Base-by-base conservation (phyloP, 2,329 filamentous ascomycete species). In the Ophioceras dolichostomum region DNA sequence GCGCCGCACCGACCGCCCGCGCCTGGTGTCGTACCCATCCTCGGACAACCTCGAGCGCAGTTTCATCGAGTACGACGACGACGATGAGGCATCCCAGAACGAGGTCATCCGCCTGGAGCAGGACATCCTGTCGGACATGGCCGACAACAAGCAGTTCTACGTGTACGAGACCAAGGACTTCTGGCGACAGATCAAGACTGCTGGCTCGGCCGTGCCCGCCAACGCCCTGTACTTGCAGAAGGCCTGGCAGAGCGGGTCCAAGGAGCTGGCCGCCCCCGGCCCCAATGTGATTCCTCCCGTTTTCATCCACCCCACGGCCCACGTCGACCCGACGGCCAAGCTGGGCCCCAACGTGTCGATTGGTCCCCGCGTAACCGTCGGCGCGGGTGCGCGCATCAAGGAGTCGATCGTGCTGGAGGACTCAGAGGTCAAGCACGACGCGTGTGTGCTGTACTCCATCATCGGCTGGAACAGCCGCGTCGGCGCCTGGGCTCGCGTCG, bases 151-250 rank as follows among this genome's bases (percentile, higher is more conserved):
- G 65, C 85, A 91, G 60, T 98, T 98, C 69, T 96, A 87, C 62
- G 91, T 96, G 22, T 83, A 94, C 59, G 91, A 98, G 68, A 96
- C 89, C 47, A 94, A 93, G 67, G 91, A 96, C 60, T 98, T 98
- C 62, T 98, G 91, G 91, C 86, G 91, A 50, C 91, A 98, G 70
- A 96, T 98, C 74, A 98, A 98, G 75, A 95, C 91, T 2, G 91
- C 91, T 42, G 91, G 91, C 42, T 96, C 89, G 5, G 91, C 91
- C 35, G 87, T 98, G 20, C 91, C 91, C 13, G 91, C 91, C 45
- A 96, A 96, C 54, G 91, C 91, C 12, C 74, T 98, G 24, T 98
- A 98, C 64, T 76, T 98, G 38, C 86, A 93, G 58, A 86, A 95
- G 67, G 89, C 91, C 16, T 82, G 82, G 68, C 89, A 96, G 62